A percentile compares a stretch with the other conserved stretches of the same genome.
Conservation (phyloP, 306 rosid species). For the Canavalia gladiata region DNA sequence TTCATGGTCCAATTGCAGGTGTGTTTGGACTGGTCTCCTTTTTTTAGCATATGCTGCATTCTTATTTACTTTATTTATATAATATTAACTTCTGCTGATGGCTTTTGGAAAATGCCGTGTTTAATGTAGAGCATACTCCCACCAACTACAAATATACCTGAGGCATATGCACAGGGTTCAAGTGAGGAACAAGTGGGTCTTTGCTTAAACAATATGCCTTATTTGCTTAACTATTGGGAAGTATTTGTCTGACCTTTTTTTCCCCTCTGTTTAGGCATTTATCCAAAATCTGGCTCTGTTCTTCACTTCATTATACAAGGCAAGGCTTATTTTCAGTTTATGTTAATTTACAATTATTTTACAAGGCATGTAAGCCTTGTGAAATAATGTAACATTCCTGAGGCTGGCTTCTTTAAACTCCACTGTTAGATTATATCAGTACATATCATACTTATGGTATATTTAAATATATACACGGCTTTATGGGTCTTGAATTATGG, state of each 20-base stretch:
- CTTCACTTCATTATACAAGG: conserved; percentile 95
- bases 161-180: conserved; percentile 89
- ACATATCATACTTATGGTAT: neutral
- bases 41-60: conserved; percentile 5
- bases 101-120: conserved; percentile 23
- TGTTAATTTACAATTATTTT: neutral
- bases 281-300: conserved; percentile 94
- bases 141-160: conserved; percentile 80
- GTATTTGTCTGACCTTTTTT: conserved; percentile 31
- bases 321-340: conserved; percentile 36
- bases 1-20: conserved; percentile 97
- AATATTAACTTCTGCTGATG: conserved; percentile 28
- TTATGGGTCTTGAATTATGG: neutral
- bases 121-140: conserved; percentile 75
- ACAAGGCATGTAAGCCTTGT: conserved; percentile 12
- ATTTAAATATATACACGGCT: conserved; percentile 11
- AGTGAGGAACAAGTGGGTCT: conserved; percentile 84
- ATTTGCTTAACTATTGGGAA: conserved; percentile 16
- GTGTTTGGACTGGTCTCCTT: conserved; percentile 27
- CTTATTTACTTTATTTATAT: conserved; percentile 16
- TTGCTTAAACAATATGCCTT: neutral
- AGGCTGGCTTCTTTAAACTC: conserved; percentile 7
- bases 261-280: conserved; percentile 66
- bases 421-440: conserved; percentile 6
- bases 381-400: conserved; percentile 14